These are phyloP conservation scores for Punctularia strigosozonata DNA, from an alignment of 768 basidiomycete species.

Conservation along the genomic window DNA sequence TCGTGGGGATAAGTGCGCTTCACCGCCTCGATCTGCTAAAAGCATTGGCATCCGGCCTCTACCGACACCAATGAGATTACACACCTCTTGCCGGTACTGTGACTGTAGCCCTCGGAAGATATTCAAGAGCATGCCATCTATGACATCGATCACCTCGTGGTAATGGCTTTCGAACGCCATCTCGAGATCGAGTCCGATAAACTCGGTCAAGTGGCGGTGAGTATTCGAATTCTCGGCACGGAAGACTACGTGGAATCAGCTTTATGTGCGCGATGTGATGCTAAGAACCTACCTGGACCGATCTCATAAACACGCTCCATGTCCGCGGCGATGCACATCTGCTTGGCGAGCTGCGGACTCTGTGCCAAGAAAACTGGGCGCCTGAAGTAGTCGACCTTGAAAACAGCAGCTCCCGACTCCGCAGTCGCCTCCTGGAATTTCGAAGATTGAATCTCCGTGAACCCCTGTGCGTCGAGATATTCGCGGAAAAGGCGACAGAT, in stretches of 20 bases:
- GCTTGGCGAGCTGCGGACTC: conserved; percentile 40
- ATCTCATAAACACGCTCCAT: conserved; percentile 42
- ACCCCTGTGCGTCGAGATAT: conserved; percentile 20
- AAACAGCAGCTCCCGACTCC: conserved; percentile 37
- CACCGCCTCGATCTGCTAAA: conserved; percentile 23
- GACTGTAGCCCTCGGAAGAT: conserved; percentile 32
- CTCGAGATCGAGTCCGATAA: conserved; percentile 42
- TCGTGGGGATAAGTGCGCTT: conserved; percentile 40
- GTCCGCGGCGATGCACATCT: conserved; percentile 43
- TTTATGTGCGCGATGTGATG: not conserved
- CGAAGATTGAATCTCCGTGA: conserved; percentile 40
- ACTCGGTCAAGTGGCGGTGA: conserved; percentile 44
- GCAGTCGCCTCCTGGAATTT: conserved; percentile 42
- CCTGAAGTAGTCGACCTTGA: conserved; percentile 42
- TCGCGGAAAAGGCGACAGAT: conserved; percentile 31
- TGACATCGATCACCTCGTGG: conserved; percentile 33
- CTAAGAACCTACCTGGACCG: conserved; percentile 15
- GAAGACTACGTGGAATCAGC: conserved; percentile 15
- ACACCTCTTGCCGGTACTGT: conserved; percentile 14
- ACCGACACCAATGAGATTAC: not conserved
- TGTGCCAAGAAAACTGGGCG: conserved; percentile 39
- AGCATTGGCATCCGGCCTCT: not conserved
- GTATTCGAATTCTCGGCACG: conserved; percentile 42
- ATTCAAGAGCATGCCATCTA: conserved; percentile 30
- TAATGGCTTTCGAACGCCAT: conserved; percentile 42